These are phyloP conservation scores for Scenedesmus sp. DNA, from an alignment of 163 green algal species.

Conservation along the genomic window DNA sequence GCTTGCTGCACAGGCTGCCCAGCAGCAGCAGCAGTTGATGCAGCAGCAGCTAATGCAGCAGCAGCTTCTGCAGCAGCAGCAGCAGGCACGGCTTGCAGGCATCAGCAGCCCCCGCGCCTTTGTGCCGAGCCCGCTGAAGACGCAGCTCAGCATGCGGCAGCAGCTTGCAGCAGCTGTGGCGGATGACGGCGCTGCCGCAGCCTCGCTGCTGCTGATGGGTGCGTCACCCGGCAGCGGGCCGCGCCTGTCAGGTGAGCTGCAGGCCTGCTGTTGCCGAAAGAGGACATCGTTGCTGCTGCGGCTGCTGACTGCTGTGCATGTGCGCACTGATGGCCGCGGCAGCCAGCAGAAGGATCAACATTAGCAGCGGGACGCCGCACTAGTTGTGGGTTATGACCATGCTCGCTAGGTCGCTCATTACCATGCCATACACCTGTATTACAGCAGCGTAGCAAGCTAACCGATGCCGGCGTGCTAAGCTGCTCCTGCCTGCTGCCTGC, in stretches of 20 bases:
- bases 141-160: not conserved
- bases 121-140: not conserved
- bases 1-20: not conserved
- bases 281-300: not conserved
- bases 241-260: not conserved
- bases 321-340: not conserved
- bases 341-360: no score
- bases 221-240: not conserved
- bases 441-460: no score
- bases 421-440: not conserved
- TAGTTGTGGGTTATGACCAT: not conserved
- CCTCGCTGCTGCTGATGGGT: not conserved
- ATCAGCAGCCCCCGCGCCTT: not conserved
- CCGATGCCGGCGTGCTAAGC: no score
- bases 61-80: not conserved
- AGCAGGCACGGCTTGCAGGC: not conserved
- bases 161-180: not conserved
- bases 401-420: not conserved
- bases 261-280: not conserved
- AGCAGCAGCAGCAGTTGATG: constrained; percentile 27
- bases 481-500: not conserved
- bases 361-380: no score
- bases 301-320: not conserved
- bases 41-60: not conserved
- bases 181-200: not conserved